Percentiles rank a stretch among this genome's conserved stretches.
Conservation (phyloP, 805 yeast species). For the Scheffersomyces amazonensis region DNA sequence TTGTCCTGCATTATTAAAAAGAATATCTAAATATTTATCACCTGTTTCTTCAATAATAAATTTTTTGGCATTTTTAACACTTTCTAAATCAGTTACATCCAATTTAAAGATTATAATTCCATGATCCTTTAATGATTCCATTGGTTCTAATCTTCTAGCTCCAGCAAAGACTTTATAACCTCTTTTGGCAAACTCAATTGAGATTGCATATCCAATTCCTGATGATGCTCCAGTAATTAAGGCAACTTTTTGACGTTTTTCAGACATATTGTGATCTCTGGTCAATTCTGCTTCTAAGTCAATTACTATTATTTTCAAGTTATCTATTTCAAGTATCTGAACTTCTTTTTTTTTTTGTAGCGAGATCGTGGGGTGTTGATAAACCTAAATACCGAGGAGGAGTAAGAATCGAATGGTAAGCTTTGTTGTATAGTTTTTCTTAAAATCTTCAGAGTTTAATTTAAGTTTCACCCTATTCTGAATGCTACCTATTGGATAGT, state of each 20-base stretch:
- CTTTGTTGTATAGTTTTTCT: no score
- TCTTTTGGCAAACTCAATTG: constrained; percentile 46
- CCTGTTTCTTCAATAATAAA: constrained; percentile 41
- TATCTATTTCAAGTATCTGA: no score
- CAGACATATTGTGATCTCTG: constrained; percentile 7
- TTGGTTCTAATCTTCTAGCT: constrained; percentile 63
- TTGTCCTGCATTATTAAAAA: constrained; percentile 77
- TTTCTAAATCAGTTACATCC: constrained; percentile 56
- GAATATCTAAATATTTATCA: constrained; percentile 48
- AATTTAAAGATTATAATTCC: constrained; percentile 47
- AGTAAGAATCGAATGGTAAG: no score
- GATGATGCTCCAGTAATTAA: constrained; percentile 58
- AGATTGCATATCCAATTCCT: constrained; percentile 51
- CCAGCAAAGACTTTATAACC: constrained; percentile 69
- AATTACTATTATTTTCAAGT: no score
- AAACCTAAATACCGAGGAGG: no score
- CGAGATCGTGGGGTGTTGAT: no score
- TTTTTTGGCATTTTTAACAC: constrained; percentile 43
- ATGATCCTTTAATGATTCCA: constrained; percentile 49
- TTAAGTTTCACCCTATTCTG: no score
- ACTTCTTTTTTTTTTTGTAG: no score
- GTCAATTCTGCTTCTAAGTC: no score
- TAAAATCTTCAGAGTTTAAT: no score
- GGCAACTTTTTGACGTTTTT: constrained; percentile 38
- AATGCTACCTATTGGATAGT: no score